Percentiles rank a stretch among this genome's conserved stretches.
Conservation (phyloP, 2,329 filamentous ascomycete genomes). For the Diaporthe citri region DNA sequence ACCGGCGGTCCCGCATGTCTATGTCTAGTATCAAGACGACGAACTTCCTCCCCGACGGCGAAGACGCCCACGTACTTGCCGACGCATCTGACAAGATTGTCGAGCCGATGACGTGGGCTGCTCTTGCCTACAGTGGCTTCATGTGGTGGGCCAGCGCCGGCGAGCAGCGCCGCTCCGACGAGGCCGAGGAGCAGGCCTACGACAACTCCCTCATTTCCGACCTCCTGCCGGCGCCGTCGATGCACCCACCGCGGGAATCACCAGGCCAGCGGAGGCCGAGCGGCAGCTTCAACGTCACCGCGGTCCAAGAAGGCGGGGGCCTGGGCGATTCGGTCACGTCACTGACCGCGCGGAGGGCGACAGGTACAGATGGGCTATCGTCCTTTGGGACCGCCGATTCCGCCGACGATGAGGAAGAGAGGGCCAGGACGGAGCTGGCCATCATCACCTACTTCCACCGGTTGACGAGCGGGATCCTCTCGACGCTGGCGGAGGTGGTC, state of each 20-base stretch:
- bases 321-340: conserved; percentile 61
- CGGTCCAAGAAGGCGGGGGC: conserved; percentile 48
- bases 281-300: conserved; percentile 43
- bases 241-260: conserved; percentile 34
- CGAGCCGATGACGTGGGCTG: conserved; percentile 76
- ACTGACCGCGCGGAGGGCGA: conserved; percentile 53
- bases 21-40: conserved; percentile 36
- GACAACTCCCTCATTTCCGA: conserved; percentile 70
- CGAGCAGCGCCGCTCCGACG: conserved; percentile 74
- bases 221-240: conserved; percentile 53
- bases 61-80: conserved; percentile 54
- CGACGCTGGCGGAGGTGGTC: conserved; percentile 72
- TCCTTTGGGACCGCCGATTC: conserved; percentile 43
- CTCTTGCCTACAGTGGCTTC: conserved; percentile 83
- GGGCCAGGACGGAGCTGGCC: conserved; percentile 72
- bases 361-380: conserved; percentile 33
- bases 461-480: conserved; percentile 75
- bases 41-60: conserved; percentile 43
- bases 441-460: conserved; percentile 87
- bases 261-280: conserved; percentile 37
- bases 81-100: conserved; percentile 68
- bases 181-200: conserved; percentile 68
- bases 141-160: conserved; percentile 93
- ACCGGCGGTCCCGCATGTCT: conserved; percentile 36
- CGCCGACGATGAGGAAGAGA: conserved; percentile 57